Evolutionary conservation across 208 protist species (phyloP), one percentile per base, ranked within the genome.

Genomic region (Wallacemonas sp.): DNA sequence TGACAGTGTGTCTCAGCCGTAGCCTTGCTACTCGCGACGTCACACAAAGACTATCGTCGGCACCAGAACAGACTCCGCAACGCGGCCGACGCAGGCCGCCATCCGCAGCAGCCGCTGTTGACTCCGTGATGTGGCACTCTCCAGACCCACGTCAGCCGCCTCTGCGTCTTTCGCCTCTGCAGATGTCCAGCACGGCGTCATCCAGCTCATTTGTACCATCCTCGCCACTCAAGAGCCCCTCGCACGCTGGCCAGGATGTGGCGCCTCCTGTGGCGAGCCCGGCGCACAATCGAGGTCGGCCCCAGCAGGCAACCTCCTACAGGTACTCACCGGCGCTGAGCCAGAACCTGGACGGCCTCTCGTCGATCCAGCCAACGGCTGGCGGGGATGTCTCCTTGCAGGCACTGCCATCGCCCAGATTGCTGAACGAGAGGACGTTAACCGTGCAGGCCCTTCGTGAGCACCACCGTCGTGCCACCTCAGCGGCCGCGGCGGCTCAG

Each of bases 311-410:
- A 26, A 34, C 46, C n/a, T 12, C 46, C 46, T 26, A 21, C n/a
- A 26, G 4, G 10, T 4, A 13, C 15, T 57, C 50, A 13, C 50
- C 50, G 3, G 50, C 50, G 30, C 6, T 57, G 50, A 57, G 50
- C 30, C 50, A 57, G 30, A 57, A 57, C 29, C 12, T 57, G 26
- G 50, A 57, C 50, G 50, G 12, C 1, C 13, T 57, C 50, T 57
- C 50, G 19, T 57, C 50, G 9, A 57, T 57, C 19, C 30, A 38
- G 30, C 6, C 22, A 3, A 8, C 50, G n/a, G 30, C 8, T 37
- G 50, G 22, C 4, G 30, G 30, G 3, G 50, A 57, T 37, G 17
- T 24, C 0, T 57, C 50, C 17, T n/a, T 57, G 24, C 50, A 57
- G 4, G 50, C 4, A 3, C 29, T 27, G 50, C 29, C 12, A 3